A percentile compares a stretch with the other conserved stretches of the same genome.
phyloP scores from a whole-genome alignment of 2,329 filamentous ascomycete species.

The Scopulariopsis brevicaulis region DNA sequence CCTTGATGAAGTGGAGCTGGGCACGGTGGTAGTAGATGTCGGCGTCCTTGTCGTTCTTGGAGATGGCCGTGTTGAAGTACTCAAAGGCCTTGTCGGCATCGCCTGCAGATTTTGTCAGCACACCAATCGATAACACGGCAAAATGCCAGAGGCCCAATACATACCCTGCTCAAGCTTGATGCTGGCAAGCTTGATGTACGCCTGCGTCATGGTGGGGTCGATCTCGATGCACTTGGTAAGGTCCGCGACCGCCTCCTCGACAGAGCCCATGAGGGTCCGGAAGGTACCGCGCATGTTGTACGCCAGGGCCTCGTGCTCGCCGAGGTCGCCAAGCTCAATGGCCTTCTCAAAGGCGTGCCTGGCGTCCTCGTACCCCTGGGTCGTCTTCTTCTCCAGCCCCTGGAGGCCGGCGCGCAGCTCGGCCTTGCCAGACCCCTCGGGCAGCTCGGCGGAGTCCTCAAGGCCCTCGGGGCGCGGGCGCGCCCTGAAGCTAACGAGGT shows the following conservation, averaged over 20 bases:
- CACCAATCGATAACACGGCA: neutral
- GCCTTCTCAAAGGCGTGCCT: constrained; percentile 79
- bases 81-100: constrained; percentile 76
- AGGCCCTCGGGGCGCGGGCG: constrained; percentile 71
- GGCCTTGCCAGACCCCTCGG: constrained; percentile 69
- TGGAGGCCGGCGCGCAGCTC: constrained; percentile 76
- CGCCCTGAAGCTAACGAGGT: constrained; percentile 93
- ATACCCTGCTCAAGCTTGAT: constrained; percentile 80
- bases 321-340: constrained; percentile 69
- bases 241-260: constrained; percentile 69
- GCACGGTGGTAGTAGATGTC: constrained; percentile 99
- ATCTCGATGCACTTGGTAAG: constrained; percentile 89
- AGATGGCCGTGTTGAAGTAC: constrained; percentile 78
- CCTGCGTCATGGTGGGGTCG: constrained; percentile 80
- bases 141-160: constrained; percentile 10
- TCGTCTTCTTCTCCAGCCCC: constrained; percentile 75
- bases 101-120: constrained; percentile 17
- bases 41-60: constrained; percentile 78
- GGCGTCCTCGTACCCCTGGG: constrained; percentile 85
- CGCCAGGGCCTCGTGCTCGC: constrained; percentile 75
- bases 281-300: constrained; percentile 97
- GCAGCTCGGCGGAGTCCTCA: constrained; percentile 68
- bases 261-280: constrained; percentile 83
- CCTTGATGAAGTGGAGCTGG: constrained; percentile 95
- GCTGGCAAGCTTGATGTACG: constrained; percentile 97